Evolutionary conservation across 164 flowering plant species (phyloP).

Genomic region (Akebia trifoliata): DNA sequence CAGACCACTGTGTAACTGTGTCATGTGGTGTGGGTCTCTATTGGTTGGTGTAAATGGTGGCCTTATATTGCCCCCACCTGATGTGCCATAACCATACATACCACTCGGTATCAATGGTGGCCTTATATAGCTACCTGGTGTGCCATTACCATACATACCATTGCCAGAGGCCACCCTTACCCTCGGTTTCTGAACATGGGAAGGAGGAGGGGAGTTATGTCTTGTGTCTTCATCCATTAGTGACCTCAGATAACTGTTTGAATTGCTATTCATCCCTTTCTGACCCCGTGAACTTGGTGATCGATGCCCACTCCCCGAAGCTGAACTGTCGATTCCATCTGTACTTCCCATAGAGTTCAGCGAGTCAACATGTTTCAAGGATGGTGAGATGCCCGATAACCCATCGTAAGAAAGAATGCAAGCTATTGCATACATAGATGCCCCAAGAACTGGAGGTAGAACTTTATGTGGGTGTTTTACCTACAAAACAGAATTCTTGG

Average conservation of each 20-base stretch:
- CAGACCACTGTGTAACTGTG: conserved; percentile 13
- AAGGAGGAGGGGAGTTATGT: conserved; percentile 7
- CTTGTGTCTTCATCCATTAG: conserved; percentile 12
- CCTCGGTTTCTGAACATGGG: conserved; percentile 15
- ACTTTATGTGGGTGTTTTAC: conserved; percentile 46
- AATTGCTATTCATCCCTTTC: conserved; percentile 6
- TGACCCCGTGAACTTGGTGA: conserved; percentile 7
- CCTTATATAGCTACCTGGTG: conserved; percentile 1
- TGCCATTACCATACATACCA: too few relatives aligned
- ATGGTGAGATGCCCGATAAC: conserved; percentile 37
- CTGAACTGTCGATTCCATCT: conserved; percentile 25
- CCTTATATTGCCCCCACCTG: conserved; percentile 3
- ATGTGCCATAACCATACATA: too few relatives aligned
- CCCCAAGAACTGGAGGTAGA: conserved; percentile 68
- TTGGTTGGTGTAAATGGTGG: background rate
- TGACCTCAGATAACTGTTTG: conserved; percentile 23
- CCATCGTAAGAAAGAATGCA: conserved; percentile 71
- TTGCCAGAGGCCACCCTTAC: background rate
- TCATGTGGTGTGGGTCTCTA: background rate
- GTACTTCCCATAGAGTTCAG: conserved; percentile 37
- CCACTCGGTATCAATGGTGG: conserved; percentile 4
- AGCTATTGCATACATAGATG: conserved; percentile 63
- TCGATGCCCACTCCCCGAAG: conserved; percentile 12
- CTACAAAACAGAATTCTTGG: conserved; percentile 31
- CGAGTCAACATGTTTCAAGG: conserved; percentile 32